phyloP scores from a whole-genome alignment of 164 flowering plant genomes.

The Aristolochia fimbriata region DNA sequence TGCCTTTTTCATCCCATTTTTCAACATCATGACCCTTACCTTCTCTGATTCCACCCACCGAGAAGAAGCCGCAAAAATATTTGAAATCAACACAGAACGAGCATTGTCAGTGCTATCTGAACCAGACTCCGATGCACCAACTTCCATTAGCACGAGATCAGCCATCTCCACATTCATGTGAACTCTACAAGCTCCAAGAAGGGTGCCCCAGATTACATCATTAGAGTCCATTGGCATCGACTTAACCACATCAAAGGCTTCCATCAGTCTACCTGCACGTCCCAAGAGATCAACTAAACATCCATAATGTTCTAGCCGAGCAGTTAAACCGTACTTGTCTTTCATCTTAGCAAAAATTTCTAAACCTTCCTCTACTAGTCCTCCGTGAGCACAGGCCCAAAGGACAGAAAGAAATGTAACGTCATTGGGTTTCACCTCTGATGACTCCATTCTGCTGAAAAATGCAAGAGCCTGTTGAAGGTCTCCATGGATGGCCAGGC shows the following conservation, averaged over 20 bases:
- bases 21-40: constrained; percentile 29
- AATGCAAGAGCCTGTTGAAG: constrained; percentile 45
- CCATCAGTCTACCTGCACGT: constrained; percentile 50
- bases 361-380: constrained; percentile 51
- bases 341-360: constrained; percentile 44
- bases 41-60: constrained; percentile 65
- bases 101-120: constrained; percentile 20
- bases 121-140: no score
- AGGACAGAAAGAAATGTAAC: constrained; percentile 54
- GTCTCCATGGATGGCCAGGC: constrained; percentile 53
- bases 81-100: constrained; percentile 44
- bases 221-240: constrained; percentile 58
- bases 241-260: constrained; percentile 50
- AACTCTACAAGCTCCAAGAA: constrained; percentile 62
- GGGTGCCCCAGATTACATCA: constrained; percentile 52
- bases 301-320: constrained; percentile 53
- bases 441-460: constrained; percentile 44
- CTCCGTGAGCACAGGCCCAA: constrained; percentile 71
- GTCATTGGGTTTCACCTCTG: constrained; percentile 35
- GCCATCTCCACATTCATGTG: constrained; percentile 33
- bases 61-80: constrained; percentile 59
- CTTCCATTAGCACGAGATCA: constrained; percentile 33
- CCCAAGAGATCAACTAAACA: constrained; percentile 69
- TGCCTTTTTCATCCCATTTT: no score
- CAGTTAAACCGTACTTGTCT: constrained; percentile 31